Percentiles rank a stretch among this genome's conserved stretches.
Evolutionary conservation across 164 flowering plant species (phyloP).

Genomic region (Nymphaea thermarum): DNA sequence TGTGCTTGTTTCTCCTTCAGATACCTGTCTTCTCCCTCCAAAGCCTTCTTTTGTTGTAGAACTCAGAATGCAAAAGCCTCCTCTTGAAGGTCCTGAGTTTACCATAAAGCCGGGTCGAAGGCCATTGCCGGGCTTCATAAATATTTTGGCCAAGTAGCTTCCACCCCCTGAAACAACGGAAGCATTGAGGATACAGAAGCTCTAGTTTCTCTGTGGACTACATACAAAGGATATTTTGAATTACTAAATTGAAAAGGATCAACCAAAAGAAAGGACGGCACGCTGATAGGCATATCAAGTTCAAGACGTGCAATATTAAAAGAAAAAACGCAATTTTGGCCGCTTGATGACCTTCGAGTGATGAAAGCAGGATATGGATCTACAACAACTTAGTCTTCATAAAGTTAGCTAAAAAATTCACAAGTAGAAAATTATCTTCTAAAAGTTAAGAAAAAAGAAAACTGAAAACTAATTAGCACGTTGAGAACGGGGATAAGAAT

Average conservation of each 20-base stretch:
- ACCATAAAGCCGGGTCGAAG: neutral
- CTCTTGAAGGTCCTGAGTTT: conserved; percentile 1
- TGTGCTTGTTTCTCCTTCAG: conserved; percentile 7
- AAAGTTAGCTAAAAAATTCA: no score
- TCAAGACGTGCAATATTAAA: no score
- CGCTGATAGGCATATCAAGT: no score
- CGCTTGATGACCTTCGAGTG: no score
- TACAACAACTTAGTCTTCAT: no score
- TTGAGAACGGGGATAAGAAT: neutral
- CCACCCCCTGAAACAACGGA: neutral
- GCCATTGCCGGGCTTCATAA: neutral
- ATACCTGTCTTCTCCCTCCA: conserved; percentile 3
- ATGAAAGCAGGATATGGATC: no score
- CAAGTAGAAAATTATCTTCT: no score
- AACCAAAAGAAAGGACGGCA: no score
- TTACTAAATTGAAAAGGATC: neutral
- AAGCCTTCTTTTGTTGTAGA: conserved; percentile 5
- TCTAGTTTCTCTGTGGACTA: neutral
- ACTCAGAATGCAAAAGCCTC: conserved; percentile 2
- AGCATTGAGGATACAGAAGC: neutral
- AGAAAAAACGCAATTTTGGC: no score
- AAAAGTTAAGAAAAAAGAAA: no score
- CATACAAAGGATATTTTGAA: neutral
- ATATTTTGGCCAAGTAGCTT: neutral
- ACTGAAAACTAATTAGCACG: neutral